These are phyloP conservation scores for Venturia effusa DNA, from an alignment of 2,329 filamentous ascomycete genomes.

Conservation along the genomic window DNA sequence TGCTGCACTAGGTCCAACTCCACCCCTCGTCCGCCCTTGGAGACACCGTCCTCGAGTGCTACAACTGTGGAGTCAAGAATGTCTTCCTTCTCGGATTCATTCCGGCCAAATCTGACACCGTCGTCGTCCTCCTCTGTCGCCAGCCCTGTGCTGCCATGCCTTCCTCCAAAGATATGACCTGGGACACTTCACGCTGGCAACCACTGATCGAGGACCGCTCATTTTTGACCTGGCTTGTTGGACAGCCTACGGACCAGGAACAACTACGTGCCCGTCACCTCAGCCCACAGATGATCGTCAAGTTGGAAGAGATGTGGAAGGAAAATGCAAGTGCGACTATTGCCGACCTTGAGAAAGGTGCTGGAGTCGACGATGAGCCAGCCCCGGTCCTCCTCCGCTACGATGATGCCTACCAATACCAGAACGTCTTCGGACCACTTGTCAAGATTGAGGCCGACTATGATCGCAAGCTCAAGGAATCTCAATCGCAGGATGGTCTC, in stretches of 20 bases:
- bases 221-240: conserved; percentile 88
- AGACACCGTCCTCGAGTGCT: conserved; percentile 94
- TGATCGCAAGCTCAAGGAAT: conserved; percentile 96
- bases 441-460: conserved; percentile 99
- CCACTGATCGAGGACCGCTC: conserved; percentile 94
- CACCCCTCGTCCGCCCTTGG: conserved; percentile 88
- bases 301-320: conserved; percentile 97
- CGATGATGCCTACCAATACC: conserved; percentile 95
- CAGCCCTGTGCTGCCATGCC: conserved; percentile 92
- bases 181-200: conserved; percentile 97
- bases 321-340: conserved; percentile 83
- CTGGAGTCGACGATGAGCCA: conserved; percentile 88
- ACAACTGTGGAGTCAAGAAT: conserved; percentile 99
- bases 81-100: conserved; percentile 97
- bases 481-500: conserved; percentile 92
- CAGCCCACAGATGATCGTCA: conserved; percentile 88
- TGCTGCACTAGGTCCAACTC: conserved; percentile 52
- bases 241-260: conserved; percentile 81
- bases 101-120: conserved; percentile 94
- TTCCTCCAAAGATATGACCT: conserved; percentile 98
- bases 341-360: conserved; percentile 81
- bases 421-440: conserved; percentile 94
- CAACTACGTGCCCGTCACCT: conserved; percentile 90
- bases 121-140: conserved; percentile 90
- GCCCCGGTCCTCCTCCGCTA: conserved; percentile 87